phyloP scores from a whole-genome alignment of 306 rosid species.

The Rubus idaeus region DNA sequence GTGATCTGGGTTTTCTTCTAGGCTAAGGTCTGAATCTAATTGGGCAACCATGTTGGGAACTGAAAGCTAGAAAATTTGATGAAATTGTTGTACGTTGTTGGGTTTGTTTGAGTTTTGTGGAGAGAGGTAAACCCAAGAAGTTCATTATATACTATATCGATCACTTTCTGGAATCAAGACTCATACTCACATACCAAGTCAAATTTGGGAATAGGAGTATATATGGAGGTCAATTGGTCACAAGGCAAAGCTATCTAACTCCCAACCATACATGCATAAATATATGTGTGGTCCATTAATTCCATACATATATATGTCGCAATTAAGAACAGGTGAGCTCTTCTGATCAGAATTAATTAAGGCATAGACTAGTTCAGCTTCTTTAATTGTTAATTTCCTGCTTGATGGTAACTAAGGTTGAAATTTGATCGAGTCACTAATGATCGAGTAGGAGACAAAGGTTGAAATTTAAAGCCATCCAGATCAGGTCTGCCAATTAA shows the following conservation, averaged over 20 bases:
- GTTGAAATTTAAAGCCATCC: no score
- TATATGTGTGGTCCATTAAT: no score
- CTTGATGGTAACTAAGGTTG: no score
- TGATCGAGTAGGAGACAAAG: no score
- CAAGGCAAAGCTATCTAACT: not conserved
- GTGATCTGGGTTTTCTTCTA: conserved; percentile 6
- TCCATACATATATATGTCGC: no score
- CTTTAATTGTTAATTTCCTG: not conserved
- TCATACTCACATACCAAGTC: not conserved
- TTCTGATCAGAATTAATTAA: no score
- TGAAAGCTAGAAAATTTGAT: not conserved
- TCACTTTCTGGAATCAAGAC: not conserved
- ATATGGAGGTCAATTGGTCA: no score
- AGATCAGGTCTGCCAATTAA: not conserved
- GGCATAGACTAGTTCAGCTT: not conserved
- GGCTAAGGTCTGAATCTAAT: not conserved
- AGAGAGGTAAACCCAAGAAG: not conserved
- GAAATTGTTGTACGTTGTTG: not conserved
- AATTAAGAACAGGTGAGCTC: no score
- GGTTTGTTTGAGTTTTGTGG: not conserved
- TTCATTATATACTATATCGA: conserved; percentile 14
- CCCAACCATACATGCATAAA: not conserved
- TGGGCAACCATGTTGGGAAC: conserved; percentile 31
- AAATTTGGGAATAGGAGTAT: not conserved
- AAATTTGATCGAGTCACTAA: no score